phyloP scores from a whole-genome alignment of 768 basidiomycete genomes.

The Gloeostereum incarnatum region DNA sequence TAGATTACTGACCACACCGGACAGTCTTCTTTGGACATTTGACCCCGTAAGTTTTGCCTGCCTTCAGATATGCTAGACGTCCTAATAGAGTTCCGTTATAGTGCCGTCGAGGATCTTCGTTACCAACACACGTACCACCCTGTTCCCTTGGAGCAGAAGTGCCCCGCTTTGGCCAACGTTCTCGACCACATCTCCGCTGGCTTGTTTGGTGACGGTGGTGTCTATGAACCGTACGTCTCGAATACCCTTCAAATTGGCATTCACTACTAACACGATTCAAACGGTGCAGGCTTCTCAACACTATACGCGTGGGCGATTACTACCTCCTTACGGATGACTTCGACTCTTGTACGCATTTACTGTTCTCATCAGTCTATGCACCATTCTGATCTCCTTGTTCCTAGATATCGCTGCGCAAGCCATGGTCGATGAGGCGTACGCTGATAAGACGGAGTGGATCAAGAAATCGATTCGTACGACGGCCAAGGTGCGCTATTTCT shows the following conservation, averaged over 20 bases:
- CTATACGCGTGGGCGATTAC: conserved; percentile 66
- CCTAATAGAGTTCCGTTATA: conserved; percentile 8
- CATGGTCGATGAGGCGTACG: conserved; percentile 87
- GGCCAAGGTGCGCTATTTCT: conserved; percentile 42
- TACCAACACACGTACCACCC: conserved; percentile 83
- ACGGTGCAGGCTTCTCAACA: conserved; percentile 51
- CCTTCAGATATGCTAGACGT: not conserved
- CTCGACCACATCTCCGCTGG: conserved; percentile 70
- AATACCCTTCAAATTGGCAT: conserved; percentile 7
- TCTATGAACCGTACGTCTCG: conserved; percentile 79
- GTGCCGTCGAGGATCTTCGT: conserved; percentile 77
- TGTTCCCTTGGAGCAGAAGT: conserved; percentile 72
- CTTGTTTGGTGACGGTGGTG: conserved; percentile 65
- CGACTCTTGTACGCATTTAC: conserved; percentile 79
- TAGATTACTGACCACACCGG: not conserved
- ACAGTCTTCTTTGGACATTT: conserved; percentile 86
- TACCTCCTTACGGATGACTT: conserved; percentile 91
- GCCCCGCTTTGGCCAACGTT: conserved; percentile 72
- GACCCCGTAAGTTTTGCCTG: conserved; percentile 41
- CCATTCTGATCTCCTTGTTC: not conserved
- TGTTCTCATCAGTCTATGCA: not conserved
- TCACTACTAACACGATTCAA: conserved; percentile 16
- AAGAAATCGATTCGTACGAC: conserved; percentile 85
- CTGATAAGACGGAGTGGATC: conserved; percentile 79
- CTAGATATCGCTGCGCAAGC: conserved; percentile 71